Conservation (phyloP, 2,329 filamentous ascomycete species). For the Lachnellula suecica region DNA sequence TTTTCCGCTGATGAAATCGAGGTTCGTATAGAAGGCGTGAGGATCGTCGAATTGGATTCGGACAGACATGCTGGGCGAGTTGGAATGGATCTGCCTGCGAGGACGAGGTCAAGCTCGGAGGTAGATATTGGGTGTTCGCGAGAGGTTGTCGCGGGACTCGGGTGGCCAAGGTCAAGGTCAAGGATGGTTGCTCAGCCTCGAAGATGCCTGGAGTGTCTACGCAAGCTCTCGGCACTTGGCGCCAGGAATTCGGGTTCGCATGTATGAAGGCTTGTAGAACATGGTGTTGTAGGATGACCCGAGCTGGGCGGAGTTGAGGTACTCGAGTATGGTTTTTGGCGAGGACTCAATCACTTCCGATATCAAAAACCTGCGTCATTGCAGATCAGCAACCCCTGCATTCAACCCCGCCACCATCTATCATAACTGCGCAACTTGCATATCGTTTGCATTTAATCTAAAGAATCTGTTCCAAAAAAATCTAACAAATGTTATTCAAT, state of each 20-base stretch:
- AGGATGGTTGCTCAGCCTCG: conserved; percentile 2
- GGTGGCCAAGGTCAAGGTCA: not conserved
- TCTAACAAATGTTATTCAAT: too few species aligned
- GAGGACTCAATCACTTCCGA: too few species aligned
- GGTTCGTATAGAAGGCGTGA: conserved; percentile 75
- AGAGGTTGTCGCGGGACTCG: not conserved
- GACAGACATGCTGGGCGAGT: conserved; percentile 56
- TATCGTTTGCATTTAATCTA: too few species aligned
- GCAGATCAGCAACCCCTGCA: too few species aligned
- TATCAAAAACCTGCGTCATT: too few species aligned
- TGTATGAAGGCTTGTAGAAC: not conserved
- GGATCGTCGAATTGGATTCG: conserved; percentile 65
- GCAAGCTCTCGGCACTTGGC: not conserved
- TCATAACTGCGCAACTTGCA: too few species aligned
- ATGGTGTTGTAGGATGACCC: too few species aligned
- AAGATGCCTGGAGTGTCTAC: conserved; percentile 1
- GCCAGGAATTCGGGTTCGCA: not conserved
- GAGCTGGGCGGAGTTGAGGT: too few species aligned
- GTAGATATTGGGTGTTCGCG: not conserved
- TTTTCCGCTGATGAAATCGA: conserved; percentile 69
- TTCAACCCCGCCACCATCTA: too few species aligned
- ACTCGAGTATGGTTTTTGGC: too few species aligned
- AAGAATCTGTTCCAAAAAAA: too few species aligned
- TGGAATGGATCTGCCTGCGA: not conserved
- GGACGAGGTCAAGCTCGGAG: not conserved